Base-by-base conservation (phyloP, 2,329 filamentous ascomycete species). In the Aspergillus jensenii region DNA sequence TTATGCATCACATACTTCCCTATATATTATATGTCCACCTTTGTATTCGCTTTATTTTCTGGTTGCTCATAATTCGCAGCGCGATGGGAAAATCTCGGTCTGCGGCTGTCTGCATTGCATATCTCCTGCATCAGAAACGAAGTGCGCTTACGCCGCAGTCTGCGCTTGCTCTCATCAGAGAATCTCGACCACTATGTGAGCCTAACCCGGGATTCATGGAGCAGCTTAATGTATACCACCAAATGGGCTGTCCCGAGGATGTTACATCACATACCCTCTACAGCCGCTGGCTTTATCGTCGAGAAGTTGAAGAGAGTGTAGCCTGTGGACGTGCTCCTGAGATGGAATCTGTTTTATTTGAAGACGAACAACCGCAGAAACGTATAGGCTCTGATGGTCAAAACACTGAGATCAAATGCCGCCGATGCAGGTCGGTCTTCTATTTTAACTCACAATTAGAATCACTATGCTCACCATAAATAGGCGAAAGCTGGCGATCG, bases 31-130 rank as follows among this genome's bases (percentile, higher is more conserved):
- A 37, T 47, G 19, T n/a, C 35, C n/a, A 11, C 35, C 33, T 48
- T 21, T 9, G 12, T 27, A 31, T 45, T 44, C 11, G 15, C 6
- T 14, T 44, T 39, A 33, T 23, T 23, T 35, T 15, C 33, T 31
- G 6, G 15, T 52, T 25, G 41, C 59, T 63, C 46, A 62, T 49
- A 21, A 11, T 21, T 23, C 44, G 77, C 51, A 96, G 95, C 82
- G 93, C 92, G 21, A 96, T 96, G 87, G 95, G 95, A 53, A 96
- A 96, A 77, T 97, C 93, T 35, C 90, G 95, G 59, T 98, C 93
- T 48, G 90, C 93, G 64, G 88, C 91, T 33, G 85, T 90, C 64
- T 84, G 91, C 55, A 84, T 96, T 58, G 93, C 95, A 60, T 98
- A 93, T 75, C 81, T 98, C 51, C 88, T 98, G 74, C 81, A 83